phyloP scores from a whole-genome alignment of 768 basidiomycete species.

The Agaricus subrufescens region DNA sequence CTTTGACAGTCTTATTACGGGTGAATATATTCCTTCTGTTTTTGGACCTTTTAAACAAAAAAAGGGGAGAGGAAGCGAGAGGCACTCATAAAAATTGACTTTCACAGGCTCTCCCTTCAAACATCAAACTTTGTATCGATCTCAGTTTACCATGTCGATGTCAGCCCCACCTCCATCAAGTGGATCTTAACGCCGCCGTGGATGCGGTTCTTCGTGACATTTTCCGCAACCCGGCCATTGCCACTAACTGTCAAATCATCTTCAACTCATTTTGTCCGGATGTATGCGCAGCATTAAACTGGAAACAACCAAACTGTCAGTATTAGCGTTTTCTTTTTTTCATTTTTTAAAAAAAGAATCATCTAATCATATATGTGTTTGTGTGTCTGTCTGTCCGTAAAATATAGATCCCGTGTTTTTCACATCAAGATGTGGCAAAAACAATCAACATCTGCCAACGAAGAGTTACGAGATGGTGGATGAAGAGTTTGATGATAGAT shows the following conservation, averaged over 20 bases:
- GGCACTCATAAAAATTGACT: neutral
- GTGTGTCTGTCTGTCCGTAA: slow-evolving; percentile 1
- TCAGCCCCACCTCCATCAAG: slow-evolving; percentile 41
- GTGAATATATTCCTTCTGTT: slow-evolving; percentile 34
- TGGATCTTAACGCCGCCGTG: slow-evolving; percentile 78
- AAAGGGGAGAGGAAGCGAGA: too few relatives aligned
- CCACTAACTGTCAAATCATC: slow-evolving; percentile 56
- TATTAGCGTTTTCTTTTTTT: neutral
- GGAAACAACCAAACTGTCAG: slow-evolving; percentile 99
- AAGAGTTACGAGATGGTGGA: slow-evolving; percentile 22
- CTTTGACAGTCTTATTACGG: slow-evolving; percentile 72
- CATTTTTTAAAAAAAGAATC: too few relatives aligned
- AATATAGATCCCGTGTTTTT: slow-evolving; percentile 93
- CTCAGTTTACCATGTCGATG: slow-evolving; percentile 62
- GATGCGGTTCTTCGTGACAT: slow-evolving; percentile 83
- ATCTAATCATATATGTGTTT: neutral
- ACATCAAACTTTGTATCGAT: slow-evolving; percentile 78
- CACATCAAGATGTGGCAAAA: slow-evolving; percentile 80
- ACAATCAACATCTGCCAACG: slow-evolving; percentile 30
- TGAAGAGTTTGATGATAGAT: slow-evolving; percentile 31
- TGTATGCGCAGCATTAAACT: slow-evolving; percentile 87
- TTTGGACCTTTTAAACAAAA: neutral
- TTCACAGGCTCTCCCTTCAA: slow-evolving; percentile 50
- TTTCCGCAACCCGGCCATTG: slow-evolving; percentile 58
- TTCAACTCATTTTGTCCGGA: slow-evolving; percentile 91